Evolutionary conservation across 352 stramenopile genomes (phyloP).

Genomic region (Elongisporangium anandrum): DNA sequence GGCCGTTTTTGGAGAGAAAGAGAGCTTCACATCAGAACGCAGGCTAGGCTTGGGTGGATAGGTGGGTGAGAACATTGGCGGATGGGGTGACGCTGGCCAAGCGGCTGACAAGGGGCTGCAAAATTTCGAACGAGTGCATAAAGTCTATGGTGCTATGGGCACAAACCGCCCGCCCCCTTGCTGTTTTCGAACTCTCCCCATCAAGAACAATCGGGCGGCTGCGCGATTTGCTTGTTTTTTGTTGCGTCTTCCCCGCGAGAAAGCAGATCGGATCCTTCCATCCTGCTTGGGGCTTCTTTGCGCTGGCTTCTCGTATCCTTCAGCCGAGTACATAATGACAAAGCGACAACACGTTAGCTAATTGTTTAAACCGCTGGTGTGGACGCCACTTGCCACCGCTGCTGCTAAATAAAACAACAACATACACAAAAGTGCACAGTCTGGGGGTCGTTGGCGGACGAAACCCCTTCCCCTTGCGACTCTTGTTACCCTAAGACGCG

Average conservation of each 20-base stretch:
- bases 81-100: not conserved
- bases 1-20: conserved; percentile 1
- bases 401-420: not conserved
- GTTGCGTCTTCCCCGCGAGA: not conserved
- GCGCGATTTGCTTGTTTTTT: not conserved
- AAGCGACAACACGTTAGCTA: not conserved
- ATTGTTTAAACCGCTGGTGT: not conserved
- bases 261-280: not conserved
- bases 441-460: not conserved
- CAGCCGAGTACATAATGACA: not conserved
- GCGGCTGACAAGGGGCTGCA: not conserved
- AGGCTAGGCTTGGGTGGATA: not conserved
- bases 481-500: not conserved
- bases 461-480: not conserved
- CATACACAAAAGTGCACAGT: not conserved
- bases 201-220: not conserved
- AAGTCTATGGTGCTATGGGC: not conserved
- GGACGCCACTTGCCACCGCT: not conserved
- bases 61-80: not conserved
- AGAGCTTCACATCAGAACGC: not conserved
- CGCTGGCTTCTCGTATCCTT: not conserved
- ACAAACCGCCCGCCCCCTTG: not conserved
- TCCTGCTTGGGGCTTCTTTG: not conserved
- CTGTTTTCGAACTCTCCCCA: not conserved
- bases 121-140: not conserved